Conservation (phyloP, 73 alveolate species). For the Durusdinium trenchii region DNA sequence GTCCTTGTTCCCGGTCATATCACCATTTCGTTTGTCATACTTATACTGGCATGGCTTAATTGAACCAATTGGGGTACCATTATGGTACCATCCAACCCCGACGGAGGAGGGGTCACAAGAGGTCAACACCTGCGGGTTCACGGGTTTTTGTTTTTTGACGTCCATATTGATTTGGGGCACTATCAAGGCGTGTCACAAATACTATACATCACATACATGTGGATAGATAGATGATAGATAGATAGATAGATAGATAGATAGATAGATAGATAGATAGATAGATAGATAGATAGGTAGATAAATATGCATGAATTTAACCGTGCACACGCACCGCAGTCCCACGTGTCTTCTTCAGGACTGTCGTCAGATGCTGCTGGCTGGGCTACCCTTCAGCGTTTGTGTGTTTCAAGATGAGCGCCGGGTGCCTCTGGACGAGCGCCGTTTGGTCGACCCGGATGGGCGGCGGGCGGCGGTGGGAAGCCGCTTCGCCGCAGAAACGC, state of each 20-base stretch:
- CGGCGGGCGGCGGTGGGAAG: too few relatives aligned
- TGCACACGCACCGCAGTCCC: too few relatives aligned
- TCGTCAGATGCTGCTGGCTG: constrained; percentile 81
- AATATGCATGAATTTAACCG: neutral
- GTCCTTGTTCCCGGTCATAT: too few relatives aligned
- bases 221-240: too few relatives aligned
- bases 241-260: neutral
- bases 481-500: too few relatives aligned
- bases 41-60: too few relatives aligned
- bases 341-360: constrained; percentile 9
- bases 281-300: too few relatives aligned
- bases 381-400: constrained; percentile 73
- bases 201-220: neutral
- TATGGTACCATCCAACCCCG: too few relatives aligned
- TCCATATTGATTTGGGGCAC: too few relatives aligned
- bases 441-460: too few relatives aligned
- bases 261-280: neutral
- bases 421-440: neutral
- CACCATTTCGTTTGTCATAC: too few relatives aligned
- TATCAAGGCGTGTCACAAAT: neutral
- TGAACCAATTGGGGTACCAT: too few relatives aligned
- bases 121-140: neutral
- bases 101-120: neutral
- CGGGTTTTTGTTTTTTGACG: neutral
- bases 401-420: constrained; percentile 58